Percentiles rank a stretch among this genome's conserved stretches.
phyloP scores from a whole-genome alignment of 2,329 filamentous ascomycete genomes.

The Monilinia fructicola region DNA sequence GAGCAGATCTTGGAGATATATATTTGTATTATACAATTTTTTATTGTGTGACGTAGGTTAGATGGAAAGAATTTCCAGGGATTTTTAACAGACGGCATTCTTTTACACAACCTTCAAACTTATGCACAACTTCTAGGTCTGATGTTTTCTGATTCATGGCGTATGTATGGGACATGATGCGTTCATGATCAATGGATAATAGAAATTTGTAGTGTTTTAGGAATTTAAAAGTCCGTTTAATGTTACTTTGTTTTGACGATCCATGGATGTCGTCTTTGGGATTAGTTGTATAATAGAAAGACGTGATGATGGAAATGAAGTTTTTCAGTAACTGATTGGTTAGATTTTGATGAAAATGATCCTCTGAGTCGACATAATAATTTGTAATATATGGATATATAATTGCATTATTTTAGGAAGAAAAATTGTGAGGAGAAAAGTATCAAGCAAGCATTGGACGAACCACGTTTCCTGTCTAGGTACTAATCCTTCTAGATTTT shows the following conservation, averaged over 20 bases:
- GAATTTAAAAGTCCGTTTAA: background rate
- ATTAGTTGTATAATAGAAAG: background rate
- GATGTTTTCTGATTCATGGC: constrained; percentile 17
- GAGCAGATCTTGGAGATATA: constrained; percentile 10
- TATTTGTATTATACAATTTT: constrained; percentile 26
- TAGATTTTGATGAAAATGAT: background rate
- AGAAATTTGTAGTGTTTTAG: constrained; percentile 17
- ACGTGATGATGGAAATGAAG: background rate
- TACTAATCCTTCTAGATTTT: too few species aligned
- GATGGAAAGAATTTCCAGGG: constrained; percentile 17
- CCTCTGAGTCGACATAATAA: too few species aligned
- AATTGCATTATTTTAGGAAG: too few species aligned
- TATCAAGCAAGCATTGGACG: too few species aligned
- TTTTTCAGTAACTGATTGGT: background rate
- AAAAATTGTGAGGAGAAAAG: too few species aligned
- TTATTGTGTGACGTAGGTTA: constrained; percentile 10
- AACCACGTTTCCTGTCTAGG: too few species aligned
- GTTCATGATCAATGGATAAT: constrained; percentile 20
- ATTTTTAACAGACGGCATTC: constrained; percentile 10
- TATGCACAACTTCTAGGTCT: constrained; percentile 25
- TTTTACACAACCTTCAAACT: constrained; percentile 12
- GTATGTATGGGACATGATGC: constrained; percentile 13
- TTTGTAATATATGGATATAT: too few species aligned
- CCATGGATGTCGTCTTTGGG: background rate
- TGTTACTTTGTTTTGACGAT: background rate